Evolutionary conservation across 2,329 filamentous ascomycete genomes (phyloP), one percentile per base, ranked within the genome.

Genomic region (Gyromitra esculenta): DNA sequence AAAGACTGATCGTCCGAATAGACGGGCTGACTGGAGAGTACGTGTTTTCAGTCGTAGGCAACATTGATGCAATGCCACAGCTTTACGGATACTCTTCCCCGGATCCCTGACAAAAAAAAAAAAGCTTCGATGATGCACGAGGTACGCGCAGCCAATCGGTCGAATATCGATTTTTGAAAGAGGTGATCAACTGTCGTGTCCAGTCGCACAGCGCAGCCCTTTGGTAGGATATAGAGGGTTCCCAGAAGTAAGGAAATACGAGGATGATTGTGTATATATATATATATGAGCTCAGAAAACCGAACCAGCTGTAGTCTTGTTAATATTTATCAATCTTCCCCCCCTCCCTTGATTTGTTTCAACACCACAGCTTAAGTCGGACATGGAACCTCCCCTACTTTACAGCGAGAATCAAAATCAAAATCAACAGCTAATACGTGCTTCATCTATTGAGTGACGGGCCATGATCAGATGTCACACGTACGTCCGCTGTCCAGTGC

Each of bases 261-360:
- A 37, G 21, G 11, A 57, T 15, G n/a, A 48, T 18, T n/a, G n/a
- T 18, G 39, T 31, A 15, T n/a, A 37, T 21, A 54, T 57, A 54
- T 57, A 31, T 68, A 60, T 69, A 69, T 59, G 65, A 59, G 41
- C 65, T 57, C 52, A 57, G 65, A 45, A 56, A 56, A 45, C 37
- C 8, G 13, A 5, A 7, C 50, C 64, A 43, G 18, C 18, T 21
- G 18, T 21, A 21, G 5, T 50, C 35, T 41, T 11, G 35, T 37
- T 60, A 60, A 15, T 57, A 9, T 37, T 8, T 21, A 7, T 31
- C 2, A 25, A 41, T 21, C 11, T 11, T 11, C 4, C 15, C 43
- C 15, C 15, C 21, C 8, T 7, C 1, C 25, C 25, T 57, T n/a
- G 5, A 18, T 8, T 2, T n/a, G 41, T 5, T 25, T 31, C 59